A percentile compares a stretch with the other conserved stretches of the same genome.
Evolutionary conservation across 176 grass and related monocot species (phyloP).

Genomic region (Secale cereale): DNA sequence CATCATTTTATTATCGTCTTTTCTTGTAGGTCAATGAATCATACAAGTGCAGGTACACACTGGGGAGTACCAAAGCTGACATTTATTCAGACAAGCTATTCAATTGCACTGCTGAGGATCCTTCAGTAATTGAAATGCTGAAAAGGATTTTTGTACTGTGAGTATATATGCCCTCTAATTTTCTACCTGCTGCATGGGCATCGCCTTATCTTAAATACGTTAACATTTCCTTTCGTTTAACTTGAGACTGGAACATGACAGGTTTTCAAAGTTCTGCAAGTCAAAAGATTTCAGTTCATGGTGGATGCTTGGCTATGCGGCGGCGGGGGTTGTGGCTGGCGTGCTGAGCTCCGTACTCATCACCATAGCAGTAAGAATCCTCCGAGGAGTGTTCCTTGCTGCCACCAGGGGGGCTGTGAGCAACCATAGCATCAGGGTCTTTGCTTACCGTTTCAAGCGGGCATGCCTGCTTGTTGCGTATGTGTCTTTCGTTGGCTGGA

Average conservation of each 20-base stretch:
- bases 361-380: conserved; percentile 29
- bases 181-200: neutral
- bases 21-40: conserved; percentile 88
- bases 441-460: conserved; percentile 32
- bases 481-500: conserved; percentile 68
- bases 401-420: conserved; percentile 23
- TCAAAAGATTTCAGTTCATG: conserved; percentile 37
- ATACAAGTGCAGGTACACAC: conserved; percentile 74
- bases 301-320: conserved; percentile 28
- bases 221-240: neutral
- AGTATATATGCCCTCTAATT: conserved; percentile 31
- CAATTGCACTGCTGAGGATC: conserved; percentile 73
- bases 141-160: conserved; percentile 82
- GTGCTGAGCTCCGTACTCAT: conserved; percentile 50
- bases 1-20: conserved; percentile 5
- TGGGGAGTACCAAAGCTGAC: conserved; percentile 79
- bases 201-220: neutral
- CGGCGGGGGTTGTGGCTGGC: conserved; percentile 47
- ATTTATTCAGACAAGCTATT: conserved; percentile 74
- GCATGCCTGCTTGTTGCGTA: conserved; percentile 75
- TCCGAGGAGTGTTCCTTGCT: conserved; percentile 41
- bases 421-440: conserved; percentile 40
- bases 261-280: conserved; percentile 45
- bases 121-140: conserved; percentile 64
- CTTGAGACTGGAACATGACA: conserved; percentile 15